Evolutionary conservation across 164 flowering plant species (phyloP).

Genomic region (Amborella trichopoda): DNA sequence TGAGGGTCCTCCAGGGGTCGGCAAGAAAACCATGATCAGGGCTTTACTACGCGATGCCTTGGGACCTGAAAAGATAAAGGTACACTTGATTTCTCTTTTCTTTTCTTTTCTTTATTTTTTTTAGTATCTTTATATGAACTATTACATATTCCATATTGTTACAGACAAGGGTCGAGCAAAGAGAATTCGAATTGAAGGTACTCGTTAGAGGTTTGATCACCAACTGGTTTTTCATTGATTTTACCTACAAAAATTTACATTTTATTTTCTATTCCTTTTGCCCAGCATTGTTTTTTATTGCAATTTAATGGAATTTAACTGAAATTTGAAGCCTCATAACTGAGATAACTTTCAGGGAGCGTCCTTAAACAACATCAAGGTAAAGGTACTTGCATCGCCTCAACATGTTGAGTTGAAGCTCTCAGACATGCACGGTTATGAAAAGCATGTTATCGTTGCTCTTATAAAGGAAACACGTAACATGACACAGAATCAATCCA

Average conservation of each 20-base stretch:
- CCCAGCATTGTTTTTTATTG: too few species aligned
- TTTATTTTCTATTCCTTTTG: too few species aligned
- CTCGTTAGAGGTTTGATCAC: background rate
- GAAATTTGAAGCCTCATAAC: background rate
- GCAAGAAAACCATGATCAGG: conserved; percentile 65
- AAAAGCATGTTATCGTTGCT: conserved; percentile 46
- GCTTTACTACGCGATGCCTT: conserved; percentile 43
- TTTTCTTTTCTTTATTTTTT: too few species aligned
- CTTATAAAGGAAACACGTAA: conserved; percentile 33
- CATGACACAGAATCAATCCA: too few species aligned
- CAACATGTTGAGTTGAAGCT: conserved; percentile 50
- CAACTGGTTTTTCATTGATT: background rate
- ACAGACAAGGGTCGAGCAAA: conserved; percentile 34
- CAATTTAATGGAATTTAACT: too few species aligned
- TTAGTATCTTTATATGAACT: too few species aligned
- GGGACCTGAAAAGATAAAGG: conserved; percentile 37
- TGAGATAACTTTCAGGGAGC: conserved; percentile 36
- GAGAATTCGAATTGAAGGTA: conserved; percentile 46
- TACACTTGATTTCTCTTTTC: conserved; percentile 5
- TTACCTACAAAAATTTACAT: too few species aligned
- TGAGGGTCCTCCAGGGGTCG: conserved; percentile 62
- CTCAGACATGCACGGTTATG: conserved; percentile 51
- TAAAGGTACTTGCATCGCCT: conserved; percentile 31
- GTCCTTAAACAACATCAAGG: conserved; percentile 22
- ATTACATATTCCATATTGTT: too few species aligned